These are phyloP conservation scores for Picea abies DNA, from an alignment of 83 land plant genomes.

Conservation along the genomic window DNA sequence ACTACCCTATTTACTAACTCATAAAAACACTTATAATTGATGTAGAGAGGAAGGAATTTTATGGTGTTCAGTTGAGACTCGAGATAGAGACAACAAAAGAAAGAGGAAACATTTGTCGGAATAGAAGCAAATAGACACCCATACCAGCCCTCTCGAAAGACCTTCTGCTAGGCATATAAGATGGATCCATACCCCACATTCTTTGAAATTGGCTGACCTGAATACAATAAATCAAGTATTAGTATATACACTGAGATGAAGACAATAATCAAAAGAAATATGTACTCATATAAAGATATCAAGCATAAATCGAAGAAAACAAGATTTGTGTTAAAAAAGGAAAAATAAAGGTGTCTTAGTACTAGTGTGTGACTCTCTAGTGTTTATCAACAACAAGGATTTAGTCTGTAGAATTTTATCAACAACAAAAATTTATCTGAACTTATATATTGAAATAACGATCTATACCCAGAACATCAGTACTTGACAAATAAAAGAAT, in stretches of 20 bases:
- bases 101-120: not conserved
- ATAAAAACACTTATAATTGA: not conserved
- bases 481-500: not conserved
- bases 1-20: not conserved
- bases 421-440: too few relatives aligned
- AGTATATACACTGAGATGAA: not conserved
- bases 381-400: too few relatives aligned
- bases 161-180: slow-evolving; percentile 86
- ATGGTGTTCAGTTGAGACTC: not conserved
- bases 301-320: too few relatives aligned
- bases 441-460: too few relatives aligned
- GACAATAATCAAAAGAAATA: not conserved
- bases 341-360: too few relatives aligned
- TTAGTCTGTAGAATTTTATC: too few relatives aligned
- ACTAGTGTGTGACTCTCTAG: too few relatives aligned
- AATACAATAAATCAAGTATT: slow-evolving; percentile 12
- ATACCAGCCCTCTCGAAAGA: slow-evolving; percentile 87
- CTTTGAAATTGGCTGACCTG: slow-evolving; percentile 81
- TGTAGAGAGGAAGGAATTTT: not conserved
- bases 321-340: too few relatives aligned
- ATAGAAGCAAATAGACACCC: not conserved
- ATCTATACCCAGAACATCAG: not conserved
- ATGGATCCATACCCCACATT: slow-evolving; percentile 79
- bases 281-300: not conserved
- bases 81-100: not conserved